phyloP scores from a whole-genome alignment of 2,329 filamentous ascomycete species.

The Hansfordia pulvinata region DNA sequence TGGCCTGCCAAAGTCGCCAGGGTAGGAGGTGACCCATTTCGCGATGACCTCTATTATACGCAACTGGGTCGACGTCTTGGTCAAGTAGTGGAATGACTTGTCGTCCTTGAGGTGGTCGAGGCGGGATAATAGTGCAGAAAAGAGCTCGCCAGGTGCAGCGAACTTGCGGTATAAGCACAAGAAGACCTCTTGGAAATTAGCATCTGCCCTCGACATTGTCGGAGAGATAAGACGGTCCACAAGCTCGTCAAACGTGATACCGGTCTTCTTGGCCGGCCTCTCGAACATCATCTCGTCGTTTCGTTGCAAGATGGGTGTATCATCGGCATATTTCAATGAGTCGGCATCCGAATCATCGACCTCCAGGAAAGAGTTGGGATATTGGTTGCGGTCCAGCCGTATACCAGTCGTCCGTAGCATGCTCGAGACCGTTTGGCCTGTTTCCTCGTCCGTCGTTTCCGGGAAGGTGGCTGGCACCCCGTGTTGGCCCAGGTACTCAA shows the following conservation, averaged over 20 bases:
- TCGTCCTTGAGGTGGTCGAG: constrained; percentile 60
- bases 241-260: constrained; percentile 53
- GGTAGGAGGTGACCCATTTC: constrained; percentile 81
- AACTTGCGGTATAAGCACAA: constrained; percentile 92
- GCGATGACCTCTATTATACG: constrained; percentile 74
- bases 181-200: constrained; percentile 80
- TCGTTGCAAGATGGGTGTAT: constrained; percentile 52
- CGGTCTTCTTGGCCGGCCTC: constrained; percentile 33
- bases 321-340: constrained; percentile 51
- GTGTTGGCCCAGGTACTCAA: constrained; percentile 26
- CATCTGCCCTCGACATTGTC: constrained; percentile 74
- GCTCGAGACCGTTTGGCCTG: constrained; percentile 30
- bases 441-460: constrained; percentile 30
- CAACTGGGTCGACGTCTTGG: constrained; percentile 68
- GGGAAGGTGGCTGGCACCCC: constrained; percentile 18
- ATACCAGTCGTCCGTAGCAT: constrained; percentile 38
- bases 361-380: constrained; percentile 44
- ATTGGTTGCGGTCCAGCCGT: constrained; percentile 31
- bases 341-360: constrained; percentile 59
- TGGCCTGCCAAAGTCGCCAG: constrained; percentile 79
- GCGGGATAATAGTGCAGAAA: constrained; percentile 64
- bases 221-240: constrained; percentile 78
- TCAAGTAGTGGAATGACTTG: constrained; percentile 53
- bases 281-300: constrained; percentile 49
- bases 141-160: constrained; percentile 64